Evolutionary conservation across 129 eudicot genomes (phyloP), one percentile per base, ranked within the genome.

Genomic region (Smallanthus sonchifolius): DNA sequence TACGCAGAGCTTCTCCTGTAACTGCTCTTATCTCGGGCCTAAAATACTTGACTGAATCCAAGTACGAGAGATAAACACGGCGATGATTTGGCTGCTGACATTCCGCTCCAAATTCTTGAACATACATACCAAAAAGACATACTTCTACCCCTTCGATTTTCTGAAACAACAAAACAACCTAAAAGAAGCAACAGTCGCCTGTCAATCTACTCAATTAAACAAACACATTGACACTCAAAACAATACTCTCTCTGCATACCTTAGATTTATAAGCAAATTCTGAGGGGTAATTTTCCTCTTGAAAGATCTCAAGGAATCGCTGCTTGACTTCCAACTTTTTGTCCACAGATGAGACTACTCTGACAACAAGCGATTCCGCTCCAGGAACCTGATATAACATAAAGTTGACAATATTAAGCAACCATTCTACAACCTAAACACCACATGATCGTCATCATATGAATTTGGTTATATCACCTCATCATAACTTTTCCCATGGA

Each of bases 61-160:
- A 80, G 84, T 95, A 91, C 3, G 99, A 95, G 13, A 95, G 90
- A 79, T 91, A 95, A 64, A 95, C 99, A 24, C 99, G 96, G 0
- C 99, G 97, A 61, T 95, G 94, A 80, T 95, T 95, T 69, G 99
- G 99, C 83, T 86, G 97, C 74, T 81, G 80, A 71, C 97, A 86
- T 57, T 95, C 97, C 44, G 99, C 79, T 70, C 99, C 99, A 70
- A 91, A 95, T 81, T 95, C 99, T 79, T 95, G 99, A 70, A 95
- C 97, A 83, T 91, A 95, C 99, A 95, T 95, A 75, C 99, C 99
- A 85, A 88, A 95, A 56, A 95, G 77, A 84, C 99, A 95, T 61
- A 95, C 99, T 87, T 95, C 99, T 35, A 95, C 99, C 65, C 99
- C 99, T 84, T 95, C 99, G 52, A 91, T 95, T 83, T 87, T 91